Base-by-base conservation (phyloP, 306 rosid species). In the Cucumis cinereus region DNA sequence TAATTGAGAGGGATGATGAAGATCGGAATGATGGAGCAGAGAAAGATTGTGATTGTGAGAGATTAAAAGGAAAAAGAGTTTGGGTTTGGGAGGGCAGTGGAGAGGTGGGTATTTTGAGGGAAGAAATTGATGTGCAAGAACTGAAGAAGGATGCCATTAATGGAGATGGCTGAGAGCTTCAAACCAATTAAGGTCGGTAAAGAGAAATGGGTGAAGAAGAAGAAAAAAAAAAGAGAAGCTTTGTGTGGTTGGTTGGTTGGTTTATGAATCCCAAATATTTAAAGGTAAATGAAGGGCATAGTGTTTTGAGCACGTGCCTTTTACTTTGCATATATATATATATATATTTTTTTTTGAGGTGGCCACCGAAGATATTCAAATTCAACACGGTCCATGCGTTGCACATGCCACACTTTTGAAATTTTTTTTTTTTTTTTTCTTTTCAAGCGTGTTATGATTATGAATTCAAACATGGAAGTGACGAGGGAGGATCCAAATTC, bases 91-190 rank as follows among this genome's bases (percentile, higher is more conserved):
- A 55, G 76, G 82, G 35, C 67, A 85, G 20, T 45, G 54, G n/a
- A 19, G 80, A 60, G 58, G 38, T 62, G 74, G 84, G 81, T 12
- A 82, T 45, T 72, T 53, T 72, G 13, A 52, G 83, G 15, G 91
- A 84, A 22, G 91, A 77, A 62, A 74, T 76, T 33, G 85, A 66
- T 28, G 78, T 84, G 75, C 82, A 58, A 80, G 89, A 85, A 73
- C 73, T 30, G n/a, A 87, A 28, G n/a, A 87, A 35, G 20, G 91
- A 85, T 23, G 94, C 94, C 96, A 92, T 92, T 74, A 79, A 54
- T 26, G 77, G 6, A 52, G 81, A 10, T 35, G 74, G 17, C 16
- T 35, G 12, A 54, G 17, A 45, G 16, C 19, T 72, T 64, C 43
- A 66, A 41, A 70, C 57, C 43, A 57, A n/a, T n/a, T n/a, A n/a